These are phyloP conservation scores for Pythium brassicae DNA, from an alignment of 352 stramenopile genomes.

Conservation along the genomic window DNA sequence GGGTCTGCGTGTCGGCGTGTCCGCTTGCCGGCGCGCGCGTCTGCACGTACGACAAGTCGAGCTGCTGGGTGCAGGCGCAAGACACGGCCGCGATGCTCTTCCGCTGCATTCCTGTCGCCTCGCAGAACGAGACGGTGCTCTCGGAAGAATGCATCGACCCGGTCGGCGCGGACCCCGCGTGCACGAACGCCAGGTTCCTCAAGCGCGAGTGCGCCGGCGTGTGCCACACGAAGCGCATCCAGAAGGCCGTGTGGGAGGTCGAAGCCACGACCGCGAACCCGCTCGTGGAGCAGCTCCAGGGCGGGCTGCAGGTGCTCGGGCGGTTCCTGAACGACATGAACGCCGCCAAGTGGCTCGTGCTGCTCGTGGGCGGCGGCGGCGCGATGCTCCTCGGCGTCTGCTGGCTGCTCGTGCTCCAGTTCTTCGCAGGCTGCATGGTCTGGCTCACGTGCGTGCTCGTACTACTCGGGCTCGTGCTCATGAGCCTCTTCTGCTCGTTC, in stretches of 20 bases:
- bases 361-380: constrained; percentile 48
- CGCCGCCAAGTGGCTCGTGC: constrained; percentile 46
- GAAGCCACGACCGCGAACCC: constrained; percentile 54
- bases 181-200: constrained; percentile 37
- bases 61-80: constrained; percentile 59
- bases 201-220: constrained; percentile 29
- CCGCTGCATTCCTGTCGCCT: constrained; percentile 67
- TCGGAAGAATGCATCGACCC: constrained; percentile 61
- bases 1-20: constrained; percentile 66
- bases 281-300: constrained; percentile 68
- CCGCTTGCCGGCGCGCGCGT: constrained; percentile 41
- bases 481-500: constrained; percentile 77
- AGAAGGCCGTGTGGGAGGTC: constrained; percentile 59
- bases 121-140: constrained; percentile 56
- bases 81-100: constrained; percentile 58
- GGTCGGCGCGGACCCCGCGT: constrained; percentile 40
- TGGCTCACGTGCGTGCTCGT: constrained; percentile 74
- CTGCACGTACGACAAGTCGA: constrained; percentile 66
- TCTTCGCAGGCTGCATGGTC: constrained; percentile 72
- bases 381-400: constrained; percentile 53
- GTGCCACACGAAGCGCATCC: constrained; percentile 63
- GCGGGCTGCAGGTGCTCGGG: constrained; percentile 45
- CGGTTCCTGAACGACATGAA: constrained; percentile 77
- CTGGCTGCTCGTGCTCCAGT: constrained; percentile 76
- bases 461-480: constrained; percentile 49